Percentiles rank a stretch among this genome's conserved stretches.
phyloP scores from a whole-genome alignment of 257 asterid genomes.

The Pogostemon cablin region DNA sequence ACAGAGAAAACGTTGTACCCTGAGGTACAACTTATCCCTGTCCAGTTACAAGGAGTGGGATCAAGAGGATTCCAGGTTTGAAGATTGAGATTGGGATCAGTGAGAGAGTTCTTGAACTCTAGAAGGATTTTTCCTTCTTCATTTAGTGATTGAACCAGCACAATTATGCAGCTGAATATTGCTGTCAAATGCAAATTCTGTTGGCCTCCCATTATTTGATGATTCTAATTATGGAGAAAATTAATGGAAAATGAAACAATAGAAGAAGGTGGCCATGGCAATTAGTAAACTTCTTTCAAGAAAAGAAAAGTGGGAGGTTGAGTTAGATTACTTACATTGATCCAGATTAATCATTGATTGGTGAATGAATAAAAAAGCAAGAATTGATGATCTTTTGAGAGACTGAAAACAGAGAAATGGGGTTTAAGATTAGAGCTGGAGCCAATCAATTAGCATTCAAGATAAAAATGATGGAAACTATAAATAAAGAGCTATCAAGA shows the following conservation, averaged over 20 bases:
- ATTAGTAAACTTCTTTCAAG: not conserved
- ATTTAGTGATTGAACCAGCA: constrained; percentile 53
- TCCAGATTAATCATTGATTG: constrained; percentile 6
- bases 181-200: constrained; percentile 40
- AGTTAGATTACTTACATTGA: constrained; percentile 30
- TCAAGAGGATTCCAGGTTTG: constrained; percentile 60
- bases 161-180: constrained; percentile 44
- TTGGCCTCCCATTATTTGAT: constrained; percentile 51
- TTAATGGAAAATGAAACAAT: not conserved
- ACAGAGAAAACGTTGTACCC: constrained; percentile 51
- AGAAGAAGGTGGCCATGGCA: not conserved
- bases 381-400: constrained; percentile 29
- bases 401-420: constrained; percentile 31
- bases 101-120: constrained; percentile 58
- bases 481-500: constrained; percentile 28
- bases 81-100: constrained; percentile 60
- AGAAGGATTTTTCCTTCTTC: constrained; percentile 70
- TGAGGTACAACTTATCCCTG: constrained; percentile 54
- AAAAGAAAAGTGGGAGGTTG: not conserved
- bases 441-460: constrained; percentile 33
- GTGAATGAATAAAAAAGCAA: not conserved
- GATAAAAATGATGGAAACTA: constrained; percentile 30
- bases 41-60: constrained; percentile 76
- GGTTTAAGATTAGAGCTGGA: constrained; percentile 28
- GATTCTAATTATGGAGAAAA: constrained; percentile 15